Evolutionary conservation across 139 green algal genomes (phyloP).

Genomic region (Coccomyxa sp.): DNA sequence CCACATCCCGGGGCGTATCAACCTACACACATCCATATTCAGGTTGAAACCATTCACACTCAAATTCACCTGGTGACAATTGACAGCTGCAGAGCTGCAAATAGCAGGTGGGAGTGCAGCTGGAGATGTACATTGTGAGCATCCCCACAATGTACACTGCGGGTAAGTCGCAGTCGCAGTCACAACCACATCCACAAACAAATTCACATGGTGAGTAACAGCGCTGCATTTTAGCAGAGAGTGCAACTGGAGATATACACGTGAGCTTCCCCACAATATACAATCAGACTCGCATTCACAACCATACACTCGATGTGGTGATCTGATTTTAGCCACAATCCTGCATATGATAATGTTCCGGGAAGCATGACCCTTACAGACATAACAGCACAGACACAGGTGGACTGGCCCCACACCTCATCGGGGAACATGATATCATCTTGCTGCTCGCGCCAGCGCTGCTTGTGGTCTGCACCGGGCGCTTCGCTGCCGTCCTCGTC

Average conservation of each 20-base stretch:
- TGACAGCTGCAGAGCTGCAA: not conserved
- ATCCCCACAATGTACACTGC: too few species aligned
- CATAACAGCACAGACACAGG: not conserved
- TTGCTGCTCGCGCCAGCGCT: constrained; percentile 34
- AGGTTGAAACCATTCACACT: too few species aligned
- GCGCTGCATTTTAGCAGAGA: too few species aligned
- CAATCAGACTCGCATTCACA: too few species aligned
- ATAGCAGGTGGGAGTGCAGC: not conserved
- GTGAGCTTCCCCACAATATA: too few species aligned
- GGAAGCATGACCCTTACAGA: not conserved
- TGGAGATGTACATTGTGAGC: not conserved
- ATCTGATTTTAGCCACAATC: not conserved
- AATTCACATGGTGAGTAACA: too few species aligned
- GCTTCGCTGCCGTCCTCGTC: not conserved
- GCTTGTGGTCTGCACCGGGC: constrained; percentile 18
- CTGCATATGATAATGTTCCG: not conserved
- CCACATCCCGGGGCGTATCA: constrained; percentile 66
- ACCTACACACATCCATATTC: constrained; percentile 38
- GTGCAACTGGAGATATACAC: too few species aligned
- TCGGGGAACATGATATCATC: constrained; percentile 83
- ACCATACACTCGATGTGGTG: too few species aligned
- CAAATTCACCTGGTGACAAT: not conserved
- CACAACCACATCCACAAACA: too few species aligned
- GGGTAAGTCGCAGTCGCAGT: too few species aligned
- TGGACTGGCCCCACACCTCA: constrained; percentile 35